Conservation (phyloP, 306 rosid species). For the Trichosanthes truncata region DNA sequence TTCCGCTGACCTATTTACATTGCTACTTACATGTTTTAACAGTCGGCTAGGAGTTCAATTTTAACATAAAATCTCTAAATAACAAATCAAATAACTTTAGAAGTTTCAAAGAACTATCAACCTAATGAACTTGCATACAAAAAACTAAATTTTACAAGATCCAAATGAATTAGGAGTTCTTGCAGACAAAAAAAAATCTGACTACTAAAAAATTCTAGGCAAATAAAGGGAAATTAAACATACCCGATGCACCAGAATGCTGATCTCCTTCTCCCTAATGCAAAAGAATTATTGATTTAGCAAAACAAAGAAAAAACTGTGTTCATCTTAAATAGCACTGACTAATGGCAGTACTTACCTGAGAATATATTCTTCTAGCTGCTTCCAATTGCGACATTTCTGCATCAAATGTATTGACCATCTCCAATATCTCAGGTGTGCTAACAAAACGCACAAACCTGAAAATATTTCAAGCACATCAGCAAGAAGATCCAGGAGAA, state of each 20-base stretch:
- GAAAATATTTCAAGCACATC: conserved; percentile 2
- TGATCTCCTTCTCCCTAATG: conserved; percentile 72
- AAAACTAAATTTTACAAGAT: neutral
- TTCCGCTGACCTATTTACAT: neutral
- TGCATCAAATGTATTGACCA: conserved; percentile 65
- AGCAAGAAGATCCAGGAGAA: neutral
- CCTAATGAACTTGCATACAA: neutral
- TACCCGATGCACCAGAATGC: conserved; percentile 56
- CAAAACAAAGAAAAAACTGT: neutral
- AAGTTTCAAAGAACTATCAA: neutral
- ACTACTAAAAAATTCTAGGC: neutral
- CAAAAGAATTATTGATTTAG: conserved; percentile 15
- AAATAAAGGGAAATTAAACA: conserved; percentile 13
- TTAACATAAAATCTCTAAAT: neutral
- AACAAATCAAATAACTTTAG: neutral
- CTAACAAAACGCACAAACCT: conserved; percentile 92
- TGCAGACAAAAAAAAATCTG: neutral
- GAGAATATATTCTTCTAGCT: conserved; percentile 72
- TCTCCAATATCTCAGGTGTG: conserved; percentile 81
- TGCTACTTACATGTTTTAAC: neutral
- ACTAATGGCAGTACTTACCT: conserved; percentile 29
- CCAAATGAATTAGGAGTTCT: neutral
- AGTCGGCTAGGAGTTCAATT: neutral
- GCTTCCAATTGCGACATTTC: conserved; percentile 95
- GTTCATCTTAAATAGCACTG: neutral